Evolutionary conservation across 2,329 filamentous ascomycete species (phyloP).

Genomic region (Chaetomium sp.): DNA sequence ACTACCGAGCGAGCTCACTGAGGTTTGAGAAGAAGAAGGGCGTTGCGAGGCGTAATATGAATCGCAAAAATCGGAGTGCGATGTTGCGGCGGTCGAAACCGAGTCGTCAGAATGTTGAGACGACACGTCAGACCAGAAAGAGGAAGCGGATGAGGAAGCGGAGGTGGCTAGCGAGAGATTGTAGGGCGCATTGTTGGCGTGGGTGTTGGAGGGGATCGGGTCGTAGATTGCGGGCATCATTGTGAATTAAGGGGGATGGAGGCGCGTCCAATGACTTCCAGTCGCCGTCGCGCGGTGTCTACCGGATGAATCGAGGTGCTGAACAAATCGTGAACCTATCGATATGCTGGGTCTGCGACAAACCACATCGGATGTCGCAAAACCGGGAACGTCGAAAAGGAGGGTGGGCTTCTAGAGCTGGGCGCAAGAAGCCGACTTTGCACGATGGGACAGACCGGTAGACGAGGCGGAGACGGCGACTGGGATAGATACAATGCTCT

Average conservation of each 20-base stretch:
- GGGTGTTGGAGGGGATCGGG: conserved; percentile 46
- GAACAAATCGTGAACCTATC: conserved; percentile 35
- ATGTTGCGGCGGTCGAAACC: conserved; percentile 43
- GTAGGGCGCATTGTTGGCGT: conserved; percentile 53
- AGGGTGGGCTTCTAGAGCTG: conserved; percentile 38
- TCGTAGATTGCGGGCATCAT: conserved; percentile 51
- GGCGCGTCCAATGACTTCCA: conserved; percentile 27
- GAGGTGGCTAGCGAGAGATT: conserved; percentile 66
- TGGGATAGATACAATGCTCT: conserved; percentile 45
- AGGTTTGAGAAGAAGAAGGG: conserved; percentile 28
- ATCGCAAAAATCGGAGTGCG: conserved; percentile 34
- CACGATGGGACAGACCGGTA: conserved; percentile 52
- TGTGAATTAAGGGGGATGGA: conserved; percentile 37
- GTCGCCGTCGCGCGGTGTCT: conserved; percentile 30
- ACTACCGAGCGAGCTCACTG: conserved; percentile 26
- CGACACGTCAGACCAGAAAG: conserved; percentile 68
- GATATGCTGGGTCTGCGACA: conserved; percentile 38
- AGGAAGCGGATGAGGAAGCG: conserved; percentile 68
- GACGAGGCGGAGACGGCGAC: conserved; percentile 58
- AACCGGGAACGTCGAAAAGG: conserved; percentile 39
- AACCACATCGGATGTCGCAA: conserved; percentile 34
- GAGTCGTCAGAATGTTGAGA: conserved; percentile 65
- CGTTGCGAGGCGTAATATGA: conserved; percentile 32
- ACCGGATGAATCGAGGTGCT: conserved; percentile 29
- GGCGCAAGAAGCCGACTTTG: conserved; percentile 40